Conservation (phyloP, 495 filamentous ascomycete genomes). For the Hyphodiscus hymeniophilus region DNA sequence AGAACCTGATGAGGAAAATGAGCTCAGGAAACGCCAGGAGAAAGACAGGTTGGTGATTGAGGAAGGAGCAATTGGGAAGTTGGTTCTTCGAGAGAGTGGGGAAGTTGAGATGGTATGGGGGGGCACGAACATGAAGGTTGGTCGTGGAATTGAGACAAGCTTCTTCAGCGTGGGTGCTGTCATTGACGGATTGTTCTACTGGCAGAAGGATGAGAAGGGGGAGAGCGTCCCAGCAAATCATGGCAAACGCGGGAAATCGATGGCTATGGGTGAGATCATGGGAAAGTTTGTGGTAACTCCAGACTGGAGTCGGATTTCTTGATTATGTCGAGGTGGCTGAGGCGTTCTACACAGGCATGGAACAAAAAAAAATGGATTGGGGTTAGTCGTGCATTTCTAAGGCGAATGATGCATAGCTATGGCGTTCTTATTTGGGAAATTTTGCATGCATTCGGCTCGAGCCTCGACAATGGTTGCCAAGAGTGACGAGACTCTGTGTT, state of each 20-base stretch:
- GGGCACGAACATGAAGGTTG: conserved; percentile 39
- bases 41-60: conserved; percentile 18
- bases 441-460: no score
- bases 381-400: no score
- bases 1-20: conserved; percentile 1
- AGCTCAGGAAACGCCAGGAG: neutral
- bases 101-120: conserved; percentile 54
- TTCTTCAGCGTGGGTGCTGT: conserved; percentile 39
- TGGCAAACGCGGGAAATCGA: conserved; percentile 30
- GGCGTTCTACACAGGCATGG: no score
- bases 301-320: conserved; percentile 26
- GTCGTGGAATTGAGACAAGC: conserved; percentile 31
- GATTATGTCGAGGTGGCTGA: no score
- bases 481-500: no score
- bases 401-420: no score
- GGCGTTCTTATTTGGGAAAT: no score
- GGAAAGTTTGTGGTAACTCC: conserved; percentile 50
- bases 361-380: no score
- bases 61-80: conserved; percentile 47
- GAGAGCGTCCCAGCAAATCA: conserved; percentile 10
- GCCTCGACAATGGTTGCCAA: no score
- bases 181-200: conserved; percentile 4
- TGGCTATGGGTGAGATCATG: conserved; percentile 49
- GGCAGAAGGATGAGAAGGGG: conserved; percentile 11
- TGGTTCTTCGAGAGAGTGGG: conserved; percentile 52